These are phyloP conservation scores for Elaeagnus macrophylla DNA, from an alignment of 306 rosid species.

Conservation along the genomic window DNA sequence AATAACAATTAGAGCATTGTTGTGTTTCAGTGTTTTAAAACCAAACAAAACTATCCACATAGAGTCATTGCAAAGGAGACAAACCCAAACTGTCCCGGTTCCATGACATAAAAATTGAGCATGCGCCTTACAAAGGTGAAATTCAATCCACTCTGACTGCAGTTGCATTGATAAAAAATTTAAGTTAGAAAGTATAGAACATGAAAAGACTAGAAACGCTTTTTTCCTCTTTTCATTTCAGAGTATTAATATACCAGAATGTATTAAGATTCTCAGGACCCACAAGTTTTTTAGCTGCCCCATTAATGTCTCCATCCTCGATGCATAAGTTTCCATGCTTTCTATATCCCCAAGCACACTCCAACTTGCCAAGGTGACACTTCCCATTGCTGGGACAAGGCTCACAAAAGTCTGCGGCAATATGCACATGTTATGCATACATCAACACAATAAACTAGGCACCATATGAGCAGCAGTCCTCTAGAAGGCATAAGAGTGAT, in stretches of 20 bases:
- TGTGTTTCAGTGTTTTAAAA: neutral
- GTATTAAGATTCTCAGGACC: conserved; percentile 25
- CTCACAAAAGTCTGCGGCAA: conserved; percentile 55
- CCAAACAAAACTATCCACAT: neutral
- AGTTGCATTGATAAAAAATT: conserved; percentile 5
- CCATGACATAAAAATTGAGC: conserved; percentile 68
- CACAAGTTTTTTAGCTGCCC: conserved; percentile 64
- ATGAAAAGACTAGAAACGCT: conserved; percentile 8
- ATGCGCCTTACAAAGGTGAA: conserved; percentile 48
- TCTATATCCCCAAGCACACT: conserved; percentile 59
- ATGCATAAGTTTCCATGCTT: conserved; percentile 56
- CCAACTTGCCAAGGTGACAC: conserved; percentile 50
- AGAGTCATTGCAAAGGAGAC: conserved; percentile 24
- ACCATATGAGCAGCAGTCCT: neutral
- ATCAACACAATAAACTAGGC: conserved; percentile 12
- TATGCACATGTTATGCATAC: neutral
- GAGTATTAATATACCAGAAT: conserved; percentile 10
- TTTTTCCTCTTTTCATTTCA: neutral
- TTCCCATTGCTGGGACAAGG: conserved; percentile 82
- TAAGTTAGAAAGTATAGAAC: conserved; percentile 7
- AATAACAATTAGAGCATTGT: conserved; percentile 7
- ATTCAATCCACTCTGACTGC: conserved; percentile 50
- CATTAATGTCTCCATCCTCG: conserved; percentile 69
- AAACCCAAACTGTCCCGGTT: conserved; percentile 65
- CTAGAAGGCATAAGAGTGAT: neutral